phyloP scores from a whole-genome alignment of 306 rosid species.

The Senna tora region DNA sequence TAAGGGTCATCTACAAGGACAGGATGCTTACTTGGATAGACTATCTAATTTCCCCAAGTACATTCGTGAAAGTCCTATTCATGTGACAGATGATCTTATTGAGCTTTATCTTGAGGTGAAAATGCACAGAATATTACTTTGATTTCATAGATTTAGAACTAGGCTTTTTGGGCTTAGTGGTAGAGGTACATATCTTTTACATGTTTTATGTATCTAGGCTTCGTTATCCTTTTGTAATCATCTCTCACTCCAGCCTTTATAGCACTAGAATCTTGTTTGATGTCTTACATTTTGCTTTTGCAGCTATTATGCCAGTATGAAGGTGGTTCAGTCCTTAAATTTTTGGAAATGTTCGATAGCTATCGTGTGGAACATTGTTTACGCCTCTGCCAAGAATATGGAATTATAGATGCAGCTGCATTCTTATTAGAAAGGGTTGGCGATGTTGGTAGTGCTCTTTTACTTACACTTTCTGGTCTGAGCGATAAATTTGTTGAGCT shows the following conservation, averaged over 20 bases:
- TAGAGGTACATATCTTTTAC: conserved; percentile 20
- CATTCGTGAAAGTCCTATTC: conserved; percentile 71
- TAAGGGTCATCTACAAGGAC: conserved; percentile 61
- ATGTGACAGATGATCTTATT: conserved; percentile 82
- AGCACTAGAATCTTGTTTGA: conserved; percentile 22
- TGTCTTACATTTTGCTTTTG: conserved; percentile 41
- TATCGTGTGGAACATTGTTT: conserved; percentile 92
- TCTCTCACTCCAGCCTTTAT: conserved; percentile 13
- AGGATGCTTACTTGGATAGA: conserved; percentile 68
- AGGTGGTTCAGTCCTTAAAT: conserved; percentile 86
- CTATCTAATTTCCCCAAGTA: conserved; percentile 79
- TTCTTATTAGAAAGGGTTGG: conserved; percentile 94
- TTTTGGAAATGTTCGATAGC: conserved; percentile 90
- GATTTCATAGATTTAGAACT: conserved; percentile 10
- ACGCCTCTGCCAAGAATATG: conserved; percentile 84
- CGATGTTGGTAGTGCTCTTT: conserved; percentile 91
- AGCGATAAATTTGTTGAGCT: conserved; percentile 75
- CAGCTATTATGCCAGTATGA: conserved; percentile 90
- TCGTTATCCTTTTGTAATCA: conserved; percentile 12
- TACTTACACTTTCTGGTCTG: conserved; percentile 81
- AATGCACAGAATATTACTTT: conserved; percentile 24
- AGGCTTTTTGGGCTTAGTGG: conserved; percentile 30
- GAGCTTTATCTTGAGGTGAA: conserved; percentile 97
- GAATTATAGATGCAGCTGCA: conserved; percentile 87
- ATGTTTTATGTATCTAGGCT: not conserved